Percentiles rank a stretch among this genome's conserved stretches.
Evolutionary conservation across 176 grass and related monocot species (phyloP).

Genomic region (barley (Hordeum vulgare)): DNA sequence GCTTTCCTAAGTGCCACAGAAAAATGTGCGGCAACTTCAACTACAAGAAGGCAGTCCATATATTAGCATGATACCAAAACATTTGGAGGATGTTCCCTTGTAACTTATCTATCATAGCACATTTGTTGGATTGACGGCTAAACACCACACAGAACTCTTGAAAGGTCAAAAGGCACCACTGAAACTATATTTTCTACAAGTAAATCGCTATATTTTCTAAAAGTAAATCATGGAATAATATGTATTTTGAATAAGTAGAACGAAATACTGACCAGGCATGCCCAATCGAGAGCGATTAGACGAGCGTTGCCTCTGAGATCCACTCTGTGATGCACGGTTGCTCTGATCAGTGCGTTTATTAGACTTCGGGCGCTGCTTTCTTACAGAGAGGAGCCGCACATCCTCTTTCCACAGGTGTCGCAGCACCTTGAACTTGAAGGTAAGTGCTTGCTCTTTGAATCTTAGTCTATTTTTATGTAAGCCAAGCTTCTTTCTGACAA

Average conservation of each 20-base stretch:
- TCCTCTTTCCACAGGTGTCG: conserved; percentile 86
- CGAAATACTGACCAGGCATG: conserved; percentile 51
- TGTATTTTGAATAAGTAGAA: not conserved
- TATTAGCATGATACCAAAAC: not conserved
- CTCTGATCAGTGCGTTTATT: conserved; percentile 56
- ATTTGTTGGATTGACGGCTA: not conserved
- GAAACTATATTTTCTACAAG: not conserved
- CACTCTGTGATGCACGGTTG: conserved; percentile 35
- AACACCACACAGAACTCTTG: not conserved
- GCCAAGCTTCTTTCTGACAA: conserved; percentile 53
- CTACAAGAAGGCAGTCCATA: not conserved
- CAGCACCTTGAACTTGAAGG: conserved; percentile 76
- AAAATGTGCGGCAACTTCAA: not conserved
- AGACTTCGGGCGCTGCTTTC: conserved; percentile 70
- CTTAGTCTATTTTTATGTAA: conserved; percentile 32
- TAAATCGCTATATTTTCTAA: not conserved
- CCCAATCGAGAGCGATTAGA: conserved; percentile 48
- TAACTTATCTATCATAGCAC: not conserved
- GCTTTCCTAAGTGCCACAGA: not conserved
- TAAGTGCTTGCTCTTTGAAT: conserved; percentile 75
- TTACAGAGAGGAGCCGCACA: conserved; percentile 51
- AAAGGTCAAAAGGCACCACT: not conserved
- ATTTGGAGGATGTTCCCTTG: not conserved
- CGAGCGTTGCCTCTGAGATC: conserved; percentile 59
- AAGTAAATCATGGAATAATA: not conserved